Percentiles rank a stretch among this genome's conserved stretches.
Evolutionary conservation across 1,139 yeast species (phyloP).

Genomic region (Scheffersomyces lignicola): DNA sequence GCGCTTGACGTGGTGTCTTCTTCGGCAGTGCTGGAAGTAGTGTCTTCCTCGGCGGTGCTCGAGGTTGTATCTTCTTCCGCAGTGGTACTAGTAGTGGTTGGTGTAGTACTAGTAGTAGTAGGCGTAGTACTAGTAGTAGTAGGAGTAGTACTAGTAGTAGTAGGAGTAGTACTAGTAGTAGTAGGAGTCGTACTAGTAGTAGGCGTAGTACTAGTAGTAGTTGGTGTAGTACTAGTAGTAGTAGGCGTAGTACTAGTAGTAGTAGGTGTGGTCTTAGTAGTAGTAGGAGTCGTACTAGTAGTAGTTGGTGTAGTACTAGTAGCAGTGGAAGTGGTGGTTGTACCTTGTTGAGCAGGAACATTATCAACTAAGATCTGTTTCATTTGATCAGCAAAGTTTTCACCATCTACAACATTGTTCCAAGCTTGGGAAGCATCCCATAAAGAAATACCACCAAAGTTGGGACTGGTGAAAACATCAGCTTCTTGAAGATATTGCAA

Average conservation of each 20-base stretch:
- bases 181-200: conserved; percentile 9
- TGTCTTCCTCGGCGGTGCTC: conserved; percentile 7
- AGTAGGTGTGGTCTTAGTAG: conserved; percentile 8
- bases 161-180: conserved; percentile 8
- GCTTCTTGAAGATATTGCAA: conserved; percentile 22
- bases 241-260: conserved; percentile 9
- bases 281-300: conserved; percentile 7
- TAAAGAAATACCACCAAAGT: conserved; percentile 81
- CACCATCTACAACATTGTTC: conserved; percentile 50
- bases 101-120: conserved; percentile 8
- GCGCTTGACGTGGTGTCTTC: conserved; percentile 3
- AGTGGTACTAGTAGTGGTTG: conserved; percentile 9
- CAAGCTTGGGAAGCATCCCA: conserved; percentile 92
- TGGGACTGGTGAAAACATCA: conserved; percentile 37
- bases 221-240: conserved; percentile 10
- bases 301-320: conserved; percentile 9
- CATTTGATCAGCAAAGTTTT: conserved; percentile 41
- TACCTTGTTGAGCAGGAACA: conserved; percentile 7
- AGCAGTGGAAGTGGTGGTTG: conserved; percentile 10
- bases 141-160: conserved; percentile 9
- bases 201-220: conserved; percentile 11
- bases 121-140: conserved; percentile 8
- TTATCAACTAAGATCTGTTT: conserved; percentile 24
- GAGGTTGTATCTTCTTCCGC: conserved; percentile 8
- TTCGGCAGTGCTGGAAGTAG: conserved; percentile 6